phyloP scores from a whole-genome alignment of 208 protist species.

The Leishmania turanica region DNA sequence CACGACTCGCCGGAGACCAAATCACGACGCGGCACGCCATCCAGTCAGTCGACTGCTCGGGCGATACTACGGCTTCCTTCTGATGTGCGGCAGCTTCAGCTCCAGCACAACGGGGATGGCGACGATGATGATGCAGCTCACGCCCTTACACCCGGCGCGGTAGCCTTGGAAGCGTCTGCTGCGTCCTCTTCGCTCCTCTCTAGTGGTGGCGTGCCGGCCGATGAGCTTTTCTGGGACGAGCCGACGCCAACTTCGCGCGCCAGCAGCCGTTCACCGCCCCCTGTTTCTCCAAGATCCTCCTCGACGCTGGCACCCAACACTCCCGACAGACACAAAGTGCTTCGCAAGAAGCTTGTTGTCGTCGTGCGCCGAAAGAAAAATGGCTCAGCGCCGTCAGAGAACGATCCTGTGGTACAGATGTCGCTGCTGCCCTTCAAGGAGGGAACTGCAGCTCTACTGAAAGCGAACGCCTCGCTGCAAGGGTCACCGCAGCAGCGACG shows the following conservation, averaged over 20 bases:
- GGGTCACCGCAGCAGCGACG: not conserved
- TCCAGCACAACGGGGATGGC: not conserved
- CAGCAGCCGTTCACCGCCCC: conserved; percentile 5
- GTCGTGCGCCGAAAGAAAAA: conserved; percentile 37
- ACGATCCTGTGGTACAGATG: conserved; percentile 44
- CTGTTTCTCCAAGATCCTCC: not conserved
- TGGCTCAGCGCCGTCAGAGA: conserved; percentile 30
- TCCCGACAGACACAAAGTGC: conserved; percentile 32
- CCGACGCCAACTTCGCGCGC: not conserved
- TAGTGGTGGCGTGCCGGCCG: conserved; percentile 25
- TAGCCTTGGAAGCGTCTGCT: not conserved
- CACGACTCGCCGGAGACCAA: conserved; percentile 11
- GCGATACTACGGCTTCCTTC: not conserved
- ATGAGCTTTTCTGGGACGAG: conserved; percentile 26
- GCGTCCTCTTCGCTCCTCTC: conserved; percentile 15
- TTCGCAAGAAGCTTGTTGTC: conserved; percentile 62
- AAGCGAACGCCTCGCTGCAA: not conserved
- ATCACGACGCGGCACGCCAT: not conserved
- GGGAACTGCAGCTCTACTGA: conserved; percentile 16
- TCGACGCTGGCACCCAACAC: not conserved
- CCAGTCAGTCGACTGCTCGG: not conserved
- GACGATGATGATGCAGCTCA: not conserved
- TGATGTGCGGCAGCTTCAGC: not conserved
- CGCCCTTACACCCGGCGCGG: not conserved
- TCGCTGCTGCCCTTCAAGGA: conserved; percentile 37